phyloP scores from a whole-genome alignment of 2,329 filamentous ascomycete genomes.

The Ceratocystis variospora region DNA sequence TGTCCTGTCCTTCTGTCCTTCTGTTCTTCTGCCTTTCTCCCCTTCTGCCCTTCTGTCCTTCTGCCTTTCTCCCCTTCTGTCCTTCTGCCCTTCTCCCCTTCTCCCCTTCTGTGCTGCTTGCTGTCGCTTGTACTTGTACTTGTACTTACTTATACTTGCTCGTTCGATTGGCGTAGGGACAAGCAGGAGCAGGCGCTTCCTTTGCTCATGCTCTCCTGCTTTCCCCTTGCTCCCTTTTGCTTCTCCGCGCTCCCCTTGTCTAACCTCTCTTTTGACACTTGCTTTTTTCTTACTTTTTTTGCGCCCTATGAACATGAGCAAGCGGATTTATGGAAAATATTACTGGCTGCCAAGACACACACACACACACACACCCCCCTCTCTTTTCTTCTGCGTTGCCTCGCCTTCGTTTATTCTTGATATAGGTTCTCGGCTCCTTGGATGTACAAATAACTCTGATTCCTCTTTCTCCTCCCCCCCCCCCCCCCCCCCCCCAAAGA shows the following conservation, averaged over 20 bases:
- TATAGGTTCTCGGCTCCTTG: neutral
- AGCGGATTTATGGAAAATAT: neutral
- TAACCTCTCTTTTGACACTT: neutral
- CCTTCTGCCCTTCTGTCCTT: no score
- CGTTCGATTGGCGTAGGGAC: no score
- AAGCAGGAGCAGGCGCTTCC: no score
- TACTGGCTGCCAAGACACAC: neutral
- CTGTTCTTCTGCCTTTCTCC: no score
- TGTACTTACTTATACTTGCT: no score
- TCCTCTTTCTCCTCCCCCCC: neutral
- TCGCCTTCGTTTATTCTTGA: neutral
- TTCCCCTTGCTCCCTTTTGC: neutral
- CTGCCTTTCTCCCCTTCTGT: no score
- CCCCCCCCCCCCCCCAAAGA: no score
- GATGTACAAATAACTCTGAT: neutral
- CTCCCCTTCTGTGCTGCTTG: no score
- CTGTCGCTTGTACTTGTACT: no score
- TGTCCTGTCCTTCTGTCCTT: no score
- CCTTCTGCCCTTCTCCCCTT: no score
- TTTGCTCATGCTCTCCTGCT: no score
- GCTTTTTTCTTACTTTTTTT: neutral
- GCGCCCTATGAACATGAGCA: neutral
- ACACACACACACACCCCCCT: neutral
- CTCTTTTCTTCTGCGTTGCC: neutral
- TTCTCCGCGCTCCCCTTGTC: neutral